Percentiles rank a stretch among this genome's conserved stretches.
Evolutionary conservation across 2,329 filamentous ascomycete species (phyloP).

Genomic region (Xylaria sp.): DNA sequence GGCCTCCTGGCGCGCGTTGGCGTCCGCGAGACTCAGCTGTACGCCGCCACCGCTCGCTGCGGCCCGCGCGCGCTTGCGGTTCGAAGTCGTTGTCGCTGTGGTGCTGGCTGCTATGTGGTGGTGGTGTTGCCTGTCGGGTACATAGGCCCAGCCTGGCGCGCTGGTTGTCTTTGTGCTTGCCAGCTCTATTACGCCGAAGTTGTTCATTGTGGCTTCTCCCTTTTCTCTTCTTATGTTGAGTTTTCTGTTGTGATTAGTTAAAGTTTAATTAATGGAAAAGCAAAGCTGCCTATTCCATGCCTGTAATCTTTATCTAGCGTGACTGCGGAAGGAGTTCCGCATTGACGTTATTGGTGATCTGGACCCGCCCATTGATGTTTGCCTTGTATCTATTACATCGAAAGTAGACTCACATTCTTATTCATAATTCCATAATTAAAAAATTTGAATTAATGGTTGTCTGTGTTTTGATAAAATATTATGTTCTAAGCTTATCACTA

Average conservation of each 20-base stretch:
- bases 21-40: constrained; percentile 67
- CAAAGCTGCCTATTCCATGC: neutral
- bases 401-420: neutral
- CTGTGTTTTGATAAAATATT: neutral
- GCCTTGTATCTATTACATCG: too few species aligned
- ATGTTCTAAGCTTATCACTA: neutral
- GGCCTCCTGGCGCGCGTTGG: constrained; percentile 83
- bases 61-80: constrained; percentile 75
- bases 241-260: neutral
- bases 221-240: neutral
- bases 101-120: constrained; percentile 58
- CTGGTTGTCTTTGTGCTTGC: constrained; percentile 74
- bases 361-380: too few species aligned
- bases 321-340: constrained; percentile 17
- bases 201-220: constrained; percentile 60
- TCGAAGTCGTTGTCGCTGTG: constrained; percentile 48
- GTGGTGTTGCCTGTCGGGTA: constrained; percentile 73
- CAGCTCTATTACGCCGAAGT: constrained; percentile 84
- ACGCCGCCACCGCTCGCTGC: constrained; percentile 62
- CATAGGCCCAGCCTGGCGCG: constrained; percentile 92
- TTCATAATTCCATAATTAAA: too few species aligned
- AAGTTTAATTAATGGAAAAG: neutral
- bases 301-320: constrained; percentile 18
- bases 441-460: too few species aligned
- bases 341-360: neutral